Evolutionary conservation across 129 eudicot species (phyloP).

Genomic region (Centella asiatica): DNA sequence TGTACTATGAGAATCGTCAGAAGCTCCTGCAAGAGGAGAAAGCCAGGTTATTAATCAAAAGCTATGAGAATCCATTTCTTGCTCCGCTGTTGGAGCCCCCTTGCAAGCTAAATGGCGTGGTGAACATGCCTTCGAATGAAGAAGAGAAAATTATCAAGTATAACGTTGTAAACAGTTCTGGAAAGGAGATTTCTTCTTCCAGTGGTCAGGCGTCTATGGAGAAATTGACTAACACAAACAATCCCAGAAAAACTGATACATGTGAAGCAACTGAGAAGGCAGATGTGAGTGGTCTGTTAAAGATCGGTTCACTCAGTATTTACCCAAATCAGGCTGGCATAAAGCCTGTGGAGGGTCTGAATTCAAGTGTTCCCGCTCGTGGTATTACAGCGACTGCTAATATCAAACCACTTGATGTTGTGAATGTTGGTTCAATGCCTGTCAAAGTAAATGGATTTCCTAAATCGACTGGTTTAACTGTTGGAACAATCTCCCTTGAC

Average conservation of each 20-base stretch:
- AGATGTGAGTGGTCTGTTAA: neutral
- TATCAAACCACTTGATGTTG: neutral
- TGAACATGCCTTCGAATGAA: constrained; percentile 28
- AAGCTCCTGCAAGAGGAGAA: constrained; percentile 70
- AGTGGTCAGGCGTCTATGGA: constrained; percentile 15
- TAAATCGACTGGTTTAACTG: neutral
- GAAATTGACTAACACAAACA: neutral
- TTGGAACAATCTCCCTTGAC: constrained; percentile 2
- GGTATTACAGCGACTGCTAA: neutral
- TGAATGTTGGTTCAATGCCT: constrained; percentile 11
- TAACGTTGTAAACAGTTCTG: constrained; percentile 13
- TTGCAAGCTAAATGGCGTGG: constrained; percentile 32
- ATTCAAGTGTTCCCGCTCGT: neutral
- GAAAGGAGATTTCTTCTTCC: constrained; percentile 9
- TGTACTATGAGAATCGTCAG: constrained; percentile 87
- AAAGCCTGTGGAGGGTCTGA: neutral
- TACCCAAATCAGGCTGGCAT: constrained; percentile 1
- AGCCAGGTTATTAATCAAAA: constrained; percentile 46
- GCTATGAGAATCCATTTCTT: constrained; percentile 40
- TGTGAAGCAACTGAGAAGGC: neutral
- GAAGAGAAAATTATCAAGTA: constrained; percentile 20
- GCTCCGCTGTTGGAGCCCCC: constrained; percentile 55
- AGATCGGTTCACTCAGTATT: constrained; percentile 7
- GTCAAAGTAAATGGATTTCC: constrained; percentile 1
- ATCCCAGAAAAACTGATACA: neutral